Evolutionary conservation across 768 basidiomycete species (phyloP).

Genomic region (Lactifluus pinguis): DNA sequence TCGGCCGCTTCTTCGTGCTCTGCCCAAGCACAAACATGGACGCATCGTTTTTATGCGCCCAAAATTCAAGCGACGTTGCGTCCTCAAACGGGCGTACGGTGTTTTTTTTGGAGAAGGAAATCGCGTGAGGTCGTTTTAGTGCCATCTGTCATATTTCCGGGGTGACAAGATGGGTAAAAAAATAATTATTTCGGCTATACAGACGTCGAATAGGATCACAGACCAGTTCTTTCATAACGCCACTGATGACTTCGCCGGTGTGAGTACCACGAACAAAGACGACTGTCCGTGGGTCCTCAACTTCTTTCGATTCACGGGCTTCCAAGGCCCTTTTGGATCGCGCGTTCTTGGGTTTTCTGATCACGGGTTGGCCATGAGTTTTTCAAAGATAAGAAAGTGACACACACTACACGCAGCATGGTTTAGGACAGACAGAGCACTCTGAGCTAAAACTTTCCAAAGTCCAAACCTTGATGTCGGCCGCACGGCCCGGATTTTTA

Average conservation of each 20-base stretch:
- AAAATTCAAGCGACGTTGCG: constrained; percentile 78
- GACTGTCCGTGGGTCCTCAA: constrained; percentile 80
- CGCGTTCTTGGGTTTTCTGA: constrained; percentile 90
- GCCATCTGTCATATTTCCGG: constrained; percentile 54
- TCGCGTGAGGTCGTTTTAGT: constrained; percentile 82
- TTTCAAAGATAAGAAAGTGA: not conserved
- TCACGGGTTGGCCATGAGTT: not conserved
- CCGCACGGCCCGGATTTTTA: not conserved
- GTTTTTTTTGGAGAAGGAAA: constrained; percentile 94
- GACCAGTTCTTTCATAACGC: constrained; percentile 85
- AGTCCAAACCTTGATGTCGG: not conserved
- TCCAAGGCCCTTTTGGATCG: constrained; percentile 85
- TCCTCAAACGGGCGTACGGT: constrained; percentile 85
- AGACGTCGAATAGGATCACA: constrained; percentile 24
- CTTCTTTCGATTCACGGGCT: constrained; percentile 79
- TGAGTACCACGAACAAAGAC: constrained; percentile 88
- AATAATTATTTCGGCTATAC: not conserved
- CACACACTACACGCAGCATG: constrained; percentile 18
- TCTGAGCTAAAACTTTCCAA: not conserved
- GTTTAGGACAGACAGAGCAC: not conserved
- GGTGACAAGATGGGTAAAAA: not conserved
- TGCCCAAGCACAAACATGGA: constrained; percentile 85
- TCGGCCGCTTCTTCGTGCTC: constrained; percentile 89
- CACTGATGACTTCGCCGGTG: constrained; percentile 69
- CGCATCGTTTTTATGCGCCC: constrained; percentile 90